These are phyloP conservation scores for Apiospora aurea DNA, from an alignment of 2,329 filamentous ascomycete genomes.

Conservation along the genomic window DNA sequence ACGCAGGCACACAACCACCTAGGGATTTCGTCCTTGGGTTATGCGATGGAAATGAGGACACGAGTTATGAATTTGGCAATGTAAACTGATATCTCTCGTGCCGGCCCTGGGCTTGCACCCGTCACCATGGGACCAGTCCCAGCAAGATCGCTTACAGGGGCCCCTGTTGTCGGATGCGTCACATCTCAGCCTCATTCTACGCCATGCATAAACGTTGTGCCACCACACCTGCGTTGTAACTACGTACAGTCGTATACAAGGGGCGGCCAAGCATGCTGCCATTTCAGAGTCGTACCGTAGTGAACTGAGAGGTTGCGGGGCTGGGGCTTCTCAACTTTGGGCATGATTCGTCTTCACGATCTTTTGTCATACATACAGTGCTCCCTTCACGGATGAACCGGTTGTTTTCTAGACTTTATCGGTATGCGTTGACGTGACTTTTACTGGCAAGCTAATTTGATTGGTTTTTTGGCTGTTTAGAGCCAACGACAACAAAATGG, in stretches of 20 bases:
- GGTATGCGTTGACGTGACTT: neutral
- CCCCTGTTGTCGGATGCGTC: neutral
- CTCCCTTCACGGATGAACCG: neutral
- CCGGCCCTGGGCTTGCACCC: neutral
- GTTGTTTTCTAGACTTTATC: neutral
- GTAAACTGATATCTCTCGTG: no score
- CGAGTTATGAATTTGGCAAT: conserved; percentile 1
- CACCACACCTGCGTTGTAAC: neutral
- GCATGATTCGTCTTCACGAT: neutral
- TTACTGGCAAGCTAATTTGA: neutral
- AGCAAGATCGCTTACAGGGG: neutral
- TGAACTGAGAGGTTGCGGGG: no score
- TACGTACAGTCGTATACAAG: neutral
- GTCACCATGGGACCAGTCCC: neutral
- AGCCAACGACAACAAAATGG: neutral
- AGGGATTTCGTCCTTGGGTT: conserved; percentile 5
- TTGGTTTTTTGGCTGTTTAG: neutral
- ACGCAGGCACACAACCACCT: neutral
- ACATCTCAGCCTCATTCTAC: conserved; percentile 1
- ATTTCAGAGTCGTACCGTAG: neutral
- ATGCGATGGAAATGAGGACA: conserved; percentile 16
- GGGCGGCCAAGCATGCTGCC: neutral
- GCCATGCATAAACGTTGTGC: conserved; percentile 8
- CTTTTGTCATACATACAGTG: neutral
- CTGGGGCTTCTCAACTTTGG: neutral